Conservation (phyloP, 192 early-diverging fungal species). For the Linnemannia zychae region DNA sequence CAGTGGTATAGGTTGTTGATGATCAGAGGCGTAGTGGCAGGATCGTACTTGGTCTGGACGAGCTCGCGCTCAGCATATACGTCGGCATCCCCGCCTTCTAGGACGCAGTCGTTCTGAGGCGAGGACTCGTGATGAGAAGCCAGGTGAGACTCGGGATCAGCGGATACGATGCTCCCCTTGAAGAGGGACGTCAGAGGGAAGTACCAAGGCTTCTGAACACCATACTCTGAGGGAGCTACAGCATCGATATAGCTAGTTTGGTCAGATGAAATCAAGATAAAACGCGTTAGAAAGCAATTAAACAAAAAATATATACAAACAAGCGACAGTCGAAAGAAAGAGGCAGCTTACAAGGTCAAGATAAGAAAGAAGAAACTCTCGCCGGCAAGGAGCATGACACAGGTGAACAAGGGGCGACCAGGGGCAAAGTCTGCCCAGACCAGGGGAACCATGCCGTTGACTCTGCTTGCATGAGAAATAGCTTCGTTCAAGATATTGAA, state of each 20-base stretch:
- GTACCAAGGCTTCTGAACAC: slow-evolving; percentile 54
- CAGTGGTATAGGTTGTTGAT: slow-evolving; percentile 45
- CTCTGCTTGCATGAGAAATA: slow-evolving; percentile 10
- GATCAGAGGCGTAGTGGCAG: slow-evolving; percentile 39
- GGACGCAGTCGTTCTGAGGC: neutral
- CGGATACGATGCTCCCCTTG: neutral
- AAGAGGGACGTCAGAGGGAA: slow-evolving; percentile 37
- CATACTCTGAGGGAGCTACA: slow-evolving; percentile 46
- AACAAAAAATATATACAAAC: neutral
- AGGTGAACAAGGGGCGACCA: slow-evolving; percentile 19
- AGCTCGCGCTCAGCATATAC: slow-evolving; percentile 44
- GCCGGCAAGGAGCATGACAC: slow-evolving; percentile 31
- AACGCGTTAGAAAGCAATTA: neutral
- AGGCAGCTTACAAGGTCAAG: slow-evolving; percentile 35
- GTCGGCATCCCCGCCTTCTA: slow-evolving; percentile 40
- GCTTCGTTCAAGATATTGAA: slow-evolving; percentile 24
- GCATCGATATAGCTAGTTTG: slow-evolving; percentile 38
- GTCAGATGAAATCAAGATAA: neutral
- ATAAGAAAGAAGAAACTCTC: slow-evolving; percentile 39
- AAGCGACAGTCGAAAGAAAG: neutral
- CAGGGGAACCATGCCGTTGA: slow-evolving; percentile 43
- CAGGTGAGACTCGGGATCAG: slow-evolving; percentile 16
- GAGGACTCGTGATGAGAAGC: neutral
- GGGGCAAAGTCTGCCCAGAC: slow-evolving; percentile 23
- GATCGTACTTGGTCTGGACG: slow-evolving; percentile 36